A percentile compares a stretch with the other conserved stretches of the same genome.
Evolutionary conservation across 2,329 filamentous ascomycete species (phyloP).

Genomic region (Diaporthe sp.): DNA sequence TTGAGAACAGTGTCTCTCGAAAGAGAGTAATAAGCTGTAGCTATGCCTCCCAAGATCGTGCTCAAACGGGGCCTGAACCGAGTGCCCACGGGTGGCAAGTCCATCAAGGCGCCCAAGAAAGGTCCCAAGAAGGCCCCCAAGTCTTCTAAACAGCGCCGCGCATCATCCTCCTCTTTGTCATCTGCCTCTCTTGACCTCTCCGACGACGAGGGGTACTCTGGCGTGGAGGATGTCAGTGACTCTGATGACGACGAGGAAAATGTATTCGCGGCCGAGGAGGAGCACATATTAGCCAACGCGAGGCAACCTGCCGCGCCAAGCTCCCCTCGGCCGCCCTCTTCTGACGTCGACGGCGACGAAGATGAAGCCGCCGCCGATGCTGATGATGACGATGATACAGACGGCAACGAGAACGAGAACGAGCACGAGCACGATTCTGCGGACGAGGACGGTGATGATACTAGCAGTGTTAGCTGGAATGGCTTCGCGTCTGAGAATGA

Average conservation of each 20-base stretch:
- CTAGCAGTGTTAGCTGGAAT: constrained; percentile 61
- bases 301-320: constrained; percentile 53
- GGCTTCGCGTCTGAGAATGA: constrained; percentile 56
- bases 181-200: constrained; percentile 70
- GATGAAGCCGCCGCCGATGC: constrained; percentile 51
- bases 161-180: constrained; percentile 67
- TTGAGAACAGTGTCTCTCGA: background rate
- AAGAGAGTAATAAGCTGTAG: background rate
- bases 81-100: constrained; percentile 38
- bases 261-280: constrained; percentile 83
- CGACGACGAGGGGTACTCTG: constrained; percentile 80
- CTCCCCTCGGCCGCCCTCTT: constrained; percentile 64
- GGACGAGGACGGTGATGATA: constrained; percentile 55
- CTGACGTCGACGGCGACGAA: constrained; percentile 50
- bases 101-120: constrained; percentile 40
- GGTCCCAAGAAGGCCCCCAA: constrained; percentile 35
- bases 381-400: constrained; percentile 53
- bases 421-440: constrained; percentile 54
- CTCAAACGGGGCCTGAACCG: constrained; percentile 35
- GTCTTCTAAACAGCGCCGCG: constrained; percentile 56
- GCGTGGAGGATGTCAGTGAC: constrained; percentile 84
- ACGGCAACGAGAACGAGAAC: constrained; percentile 55
- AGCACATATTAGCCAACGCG: constrained; percentile 72
- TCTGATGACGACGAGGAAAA: constrained; percentile 83
- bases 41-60: constrained; percentile 38